Conservation (phyloP, 2,329 filamentous ascomycete species). For the Colletotrichum tanaceti region DNA sequence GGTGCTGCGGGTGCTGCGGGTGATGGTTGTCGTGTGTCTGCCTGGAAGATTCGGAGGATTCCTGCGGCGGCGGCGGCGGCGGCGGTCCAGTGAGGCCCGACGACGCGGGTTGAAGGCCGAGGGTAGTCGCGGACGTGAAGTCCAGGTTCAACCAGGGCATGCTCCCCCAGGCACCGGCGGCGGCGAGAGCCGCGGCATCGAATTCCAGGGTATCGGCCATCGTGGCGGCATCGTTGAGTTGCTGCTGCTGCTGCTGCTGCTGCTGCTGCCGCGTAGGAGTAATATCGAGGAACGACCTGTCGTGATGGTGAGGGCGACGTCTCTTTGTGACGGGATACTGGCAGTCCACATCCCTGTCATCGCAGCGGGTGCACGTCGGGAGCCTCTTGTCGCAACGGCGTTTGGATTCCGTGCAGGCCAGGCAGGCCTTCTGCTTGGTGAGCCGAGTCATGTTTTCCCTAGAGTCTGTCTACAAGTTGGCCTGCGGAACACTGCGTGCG, state of each 20-base stretch:
- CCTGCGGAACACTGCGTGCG: background rate
- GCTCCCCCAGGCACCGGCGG: slow-evolving; percentile 8
- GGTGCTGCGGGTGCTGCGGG: background rate
- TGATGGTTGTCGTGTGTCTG: background rate
- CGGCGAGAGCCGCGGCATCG: background rate
- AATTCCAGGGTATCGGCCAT: background rate
- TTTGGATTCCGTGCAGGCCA: slow-evolving; percentile 50
- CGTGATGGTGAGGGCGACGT: background rate
- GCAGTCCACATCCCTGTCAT: slow-evolving; percentile 42
- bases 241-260: background rate
- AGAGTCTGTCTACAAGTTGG: background rate
- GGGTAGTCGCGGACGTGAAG: background rate
- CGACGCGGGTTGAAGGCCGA: background rate
- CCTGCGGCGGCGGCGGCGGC: background rate
- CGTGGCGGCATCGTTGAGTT: background rate
- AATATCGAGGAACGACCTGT: background rate
- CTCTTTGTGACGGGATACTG: slow-evolving; percentile 39
- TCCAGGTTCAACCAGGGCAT: slow-evolving; percentile 14
- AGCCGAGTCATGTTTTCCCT: background rate
- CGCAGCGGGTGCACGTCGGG: slow-evolving; percentile 49
- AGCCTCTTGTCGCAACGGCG: slow-evolving; percentile 51
- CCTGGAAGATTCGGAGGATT: background rate
- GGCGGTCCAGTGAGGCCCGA: background rate
- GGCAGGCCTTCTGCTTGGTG: slow-evolving; percentile 48
- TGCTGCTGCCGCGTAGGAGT: too few relatives aligned